Evolutionary conservation across 2,329 filamentous ascomycete species (phyloP), one percentile per base, ranked within the genome.

Genomic region (Aspergillus pseudoterreus): DNA sequence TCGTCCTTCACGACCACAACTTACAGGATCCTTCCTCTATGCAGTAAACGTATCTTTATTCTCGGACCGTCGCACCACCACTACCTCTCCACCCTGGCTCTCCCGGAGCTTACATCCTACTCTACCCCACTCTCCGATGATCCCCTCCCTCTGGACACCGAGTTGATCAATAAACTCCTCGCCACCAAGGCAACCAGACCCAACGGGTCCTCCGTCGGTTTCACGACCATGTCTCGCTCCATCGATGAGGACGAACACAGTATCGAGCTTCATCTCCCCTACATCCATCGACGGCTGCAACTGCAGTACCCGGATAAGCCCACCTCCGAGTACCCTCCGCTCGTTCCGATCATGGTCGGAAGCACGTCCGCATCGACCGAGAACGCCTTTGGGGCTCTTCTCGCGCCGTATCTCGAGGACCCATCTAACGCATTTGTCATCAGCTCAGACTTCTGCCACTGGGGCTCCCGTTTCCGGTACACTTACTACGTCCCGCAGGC

Each of bases 391-490:
- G 94, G 90, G 2, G 63, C 75, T 22, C 68, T 91, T n/a, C 76
- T 99, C 6, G 82, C 88, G 1, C 85, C 87, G 0, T 95, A 94
- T 67, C 74, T 99, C 6, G 77, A 78, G 32, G 87, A 96, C 60
- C 82, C 86, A 0, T 60, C 59, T 14, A 95, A 89, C 54, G 84
- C 86, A 1, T 96, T 97, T 67, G 81, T 99, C 54, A 81, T 97
- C 57, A 94, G 88, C 69, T 96, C 91, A 1, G 94, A 99, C 69
- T 99, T 99, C 69, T 96, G 92, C 58, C 94, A 99, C 71, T 99
- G 94, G 94, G 94, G 94, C 10, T 62, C 77, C 0, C 81, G 90
- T 45, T 99, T 96, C 70, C 77, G 81, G 50, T 99, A 97, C 70
- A 89, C 85, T 24, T 87, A 87, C 53, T 96, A 96, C 68, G 80